These are phyloP conservation scores for Diaporthe citrichinensis DNA, from an alignment of 2,329 filamentous ascomycete genomes.

Conservation along the genomic window DNA sequence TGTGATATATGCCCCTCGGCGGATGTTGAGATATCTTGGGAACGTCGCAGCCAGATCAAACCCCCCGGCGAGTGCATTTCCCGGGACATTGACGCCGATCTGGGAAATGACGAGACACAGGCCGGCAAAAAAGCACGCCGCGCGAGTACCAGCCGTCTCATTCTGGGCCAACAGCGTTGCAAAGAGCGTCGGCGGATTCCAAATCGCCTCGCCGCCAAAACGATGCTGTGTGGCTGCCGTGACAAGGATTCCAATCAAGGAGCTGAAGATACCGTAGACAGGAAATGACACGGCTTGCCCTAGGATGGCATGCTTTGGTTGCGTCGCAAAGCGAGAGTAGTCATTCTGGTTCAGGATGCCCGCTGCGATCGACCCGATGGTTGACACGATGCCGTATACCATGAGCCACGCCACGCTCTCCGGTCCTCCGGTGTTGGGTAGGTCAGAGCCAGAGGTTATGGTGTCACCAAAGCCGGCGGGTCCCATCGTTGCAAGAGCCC, in stretches of 20 bases:
- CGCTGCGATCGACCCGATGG: conserved; percentile 54
- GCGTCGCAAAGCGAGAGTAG: conserved; percentile 53
- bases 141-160: conserved; percentile 51
- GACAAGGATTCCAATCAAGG: conserved; percentile 57
- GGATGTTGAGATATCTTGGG: conserved; percentile 55
- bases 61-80: conserved; percentile 55
- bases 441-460: conserved; percentile 44
- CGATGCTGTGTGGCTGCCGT: conserved; percentile 56
- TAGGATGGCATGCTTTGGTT: conserved; percentile 51
- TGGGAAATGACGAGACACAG: conserved; percentile 54
- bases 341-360: conserved; percentile 58
- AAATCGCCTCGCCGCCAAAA: conserved; percentile 53
- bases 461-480: conserved; percentile 55
- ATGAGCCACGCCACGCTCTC: conserved; percentile 54
- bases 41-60: conserved; percentile 57
- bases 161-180: conserved; percentile 50
- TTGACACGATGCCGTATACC: conserved; percentile 54
- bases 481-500: conserved; percentile 61
- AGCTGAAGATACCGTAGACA: conserved; percentile 53
- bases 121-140: conserved; percentile 56
- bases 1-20: conserved; percentile 54
- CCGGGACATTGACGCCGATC: conserved; percentile 55
- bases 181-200: conserved; percentile 56
- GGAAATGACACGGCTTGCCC: conserved; percentile 55
- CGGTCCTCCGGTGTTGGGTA: conserved; percentile 49